Percentiles rank a stretch among this genome's conserved stretches.
Conservation (phyloP, 2,329 filamentous ascomycete species). For the Tolypocladium endophyticum region DNA sequence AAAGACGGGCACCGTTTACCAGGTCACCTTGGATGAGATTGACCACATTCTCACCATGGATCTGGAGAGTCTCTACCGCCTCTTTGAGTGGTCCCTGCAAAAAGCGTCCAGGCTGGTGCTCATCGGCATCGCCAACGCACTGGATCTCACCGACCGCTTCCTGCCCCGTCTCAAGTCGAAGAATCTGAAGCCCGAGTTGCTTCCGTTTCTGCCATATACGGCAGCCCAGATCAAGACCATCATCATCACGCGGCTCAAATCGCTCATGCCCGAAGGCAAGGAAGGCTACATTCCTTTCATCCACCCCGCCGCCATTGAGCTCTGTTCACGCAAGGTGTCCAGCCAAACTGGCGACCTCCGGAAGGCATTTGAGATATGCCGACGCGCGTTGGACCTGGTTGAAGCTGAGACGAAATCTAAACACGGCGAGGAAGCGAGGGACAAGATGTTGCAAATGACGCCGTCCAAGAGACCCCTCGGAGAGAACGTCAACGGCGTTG, state of each 20-base stretch:
- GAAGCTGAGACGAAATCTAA: constrained; percentile 74
- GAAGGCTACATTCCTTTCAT: constrained; percentile 71
- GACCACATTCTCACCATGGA: constrained; percentile 87
- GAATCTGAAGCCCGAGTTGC: constrained; percentile 78
- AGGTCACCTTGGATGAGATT: constrained; percentile 92
- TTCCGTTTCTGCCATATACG: constrained; percentile 89
- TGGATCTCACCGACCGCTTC: constrained; percentile 92
- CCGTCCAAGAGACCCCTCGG: constrained; percentile 68
- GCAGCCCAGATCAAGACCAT: constrained; percentile 79
- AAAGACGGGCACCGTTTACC: constrained; percentile 47
- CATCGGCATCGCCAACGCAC: constrained; percentile 88
- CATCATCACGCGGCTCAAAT: constrained; percentile 72
- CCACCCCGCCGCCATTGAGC: constrained; percentile 84
- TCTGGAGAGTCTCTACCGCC: constrained; percentile 75
- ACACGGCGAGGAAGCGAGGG: constrained; percentile 51
- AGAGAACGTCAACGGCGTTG: constrained; percentile 65
- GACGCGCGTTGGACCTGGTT: constrained; percentile 77
- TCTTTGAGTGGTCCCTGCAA: constrained; percentile 95
- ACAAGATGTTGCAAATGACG: constrained; percentile 46
- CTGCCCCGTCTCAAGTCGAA: constrained; percentile 86
- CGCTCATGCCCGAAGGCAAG: constrained; percentile 50
- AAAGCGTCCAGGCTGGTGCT: constrained; percentile 70
- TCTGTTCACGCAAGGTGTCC: constrained; percentile 90
- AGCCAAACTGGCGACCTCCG: constrained; percentile 89
- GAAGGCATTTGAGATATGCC: constrained; percentile 91